Conservation (phyloP, 2,329 filamentous ascomycete genomes). For the Waltergamsia citrina region DNA sequence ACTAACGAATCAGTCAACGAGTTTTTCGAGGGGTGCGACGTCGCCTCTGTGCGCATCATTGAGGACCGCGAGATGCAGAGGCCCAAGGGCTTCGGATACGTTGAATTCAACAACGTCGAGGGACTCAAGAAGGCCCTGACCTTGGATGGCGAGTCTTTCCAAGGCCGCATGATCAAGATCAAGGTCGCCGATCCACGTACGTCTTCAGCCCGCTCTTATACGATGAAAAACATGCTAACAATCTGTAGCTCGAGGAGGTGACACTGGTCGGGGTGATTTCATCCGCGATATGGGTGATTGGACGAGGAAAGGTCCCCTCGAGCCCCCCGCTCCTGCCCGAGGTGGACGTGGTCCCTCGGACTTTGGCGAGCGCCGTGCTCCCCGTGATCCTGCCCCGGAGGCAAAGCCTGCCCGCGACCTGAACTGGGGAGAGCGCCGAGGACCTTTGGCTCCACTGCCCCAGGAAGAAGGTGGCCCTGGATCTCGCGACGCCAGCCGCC, state of each 20-base stretch:
- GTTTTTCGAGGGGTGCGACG: constrained; percentile 77
- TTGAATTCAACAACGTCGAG: constrained; percentile 82
- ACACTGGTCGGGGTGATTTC: constrained; percentile 43
- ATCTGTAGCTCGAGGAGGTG: constrained; percentile 70
- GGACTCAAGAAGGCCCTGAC: constrained; percentile 85
- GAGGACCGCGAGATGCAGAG: constrained; percentile 91
- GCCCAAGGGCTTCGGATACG: constrained; percentile 97
- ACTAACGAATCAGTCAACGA: constrained; percentile 73
- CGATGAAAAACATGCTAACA: constrained; percentile 21
- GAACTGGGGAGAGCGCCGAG: constrained; percentile 84
- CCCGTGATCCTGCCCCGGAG: constrained; percentile 51
- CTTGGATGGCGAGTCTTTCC: constrained; percentile 72
- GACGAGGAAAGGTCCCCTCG: constrained; percentile 82
- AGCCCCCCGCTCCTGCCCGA: constrained; percentile 53
- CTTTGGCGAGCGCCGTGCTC: constrained; percentile 52
- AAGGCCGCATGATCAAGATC: constrained; percentile 82
- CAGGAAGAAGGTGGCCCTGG: constrained; percentile 37
- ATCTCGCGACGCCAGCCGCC: constrained; percentile 43
- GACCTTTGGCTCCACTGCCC: constrained; percentile 69
- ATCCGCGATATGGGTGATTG: constrained; percentile 79
- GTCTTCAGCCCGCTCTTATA: constrained; percentile 20
- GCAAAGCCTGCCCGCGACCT: constrained; percentile 60
- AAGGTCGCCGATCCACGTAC: constrained; percentile 97
- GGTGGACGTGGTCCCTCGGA: constrained; percentile 36
- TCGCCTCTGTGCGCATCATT: constrained; percentile 89